phyloP scores from a whole-genome alignment of 169 alveolate species.

The Plasmodium cynomolgi region DNA sequence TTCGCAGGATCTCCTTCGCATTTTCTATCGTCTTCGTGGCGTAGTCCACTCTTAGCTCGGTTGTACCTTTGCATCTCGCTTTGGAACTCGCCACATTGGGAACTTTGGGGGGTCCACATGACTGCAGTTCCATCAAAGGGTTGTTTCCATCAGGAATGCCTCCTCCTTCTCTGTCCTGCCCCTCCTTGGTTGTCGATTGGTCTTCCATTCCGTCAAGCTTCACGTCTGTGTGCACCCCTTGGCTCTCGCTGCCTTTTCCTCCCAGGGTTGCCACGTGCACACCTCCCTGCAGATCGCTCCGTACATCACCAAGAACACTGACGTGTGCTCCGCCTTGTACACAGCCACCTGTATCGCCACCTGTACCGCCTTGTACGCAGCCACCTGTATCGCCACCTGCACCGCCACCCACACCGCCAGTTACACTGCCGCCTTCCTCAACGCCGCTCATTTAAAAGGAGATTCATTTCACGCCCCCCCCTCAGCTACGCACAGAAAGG shows the following conservation, averaged over 20 bases:
- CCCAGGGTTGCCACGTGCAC: not conserved
- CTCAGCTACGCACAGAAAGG: not conserved
- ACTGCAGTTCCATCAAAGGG: not conserved
- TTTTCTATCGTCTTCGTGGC: not conserved
- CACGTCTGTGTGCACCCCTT: not conserved
- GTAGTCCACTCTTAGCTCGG: not conserved
- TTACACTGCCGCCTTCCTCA: not conserved
- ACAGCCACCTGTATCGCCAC: too few relatives aligned
- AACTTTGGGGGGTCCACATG: not conserved
- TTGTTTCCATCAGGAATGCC: not conserved
- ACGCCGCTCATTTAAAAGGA: not conserved
- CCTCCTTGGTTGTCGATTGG: not conserved
- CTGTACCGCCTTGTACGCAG: too few relatives aligned
- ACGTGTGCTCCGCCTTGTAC: too few relatives aligned
- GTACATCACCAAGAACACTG: not conserved
- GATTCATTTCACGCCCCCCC: not conserved
- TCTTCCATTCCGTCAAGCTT: not conserved
- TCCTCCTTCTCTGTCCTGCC: not conserved
- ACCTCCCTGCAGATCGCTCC: not conserved
- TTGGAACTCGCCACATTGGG: not conserved
- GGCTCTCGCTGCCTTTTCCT: not conserved
- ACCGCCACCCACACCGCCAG: not conserved
- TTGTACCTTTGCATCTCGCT: not conserved
- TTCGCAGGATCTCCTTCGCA: not conserved
- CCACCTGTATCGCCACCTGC: not conserved